Conservation (phyloP, 2,329 filamentous ascomycete species). For the Ascosphaera apis region DNA sequence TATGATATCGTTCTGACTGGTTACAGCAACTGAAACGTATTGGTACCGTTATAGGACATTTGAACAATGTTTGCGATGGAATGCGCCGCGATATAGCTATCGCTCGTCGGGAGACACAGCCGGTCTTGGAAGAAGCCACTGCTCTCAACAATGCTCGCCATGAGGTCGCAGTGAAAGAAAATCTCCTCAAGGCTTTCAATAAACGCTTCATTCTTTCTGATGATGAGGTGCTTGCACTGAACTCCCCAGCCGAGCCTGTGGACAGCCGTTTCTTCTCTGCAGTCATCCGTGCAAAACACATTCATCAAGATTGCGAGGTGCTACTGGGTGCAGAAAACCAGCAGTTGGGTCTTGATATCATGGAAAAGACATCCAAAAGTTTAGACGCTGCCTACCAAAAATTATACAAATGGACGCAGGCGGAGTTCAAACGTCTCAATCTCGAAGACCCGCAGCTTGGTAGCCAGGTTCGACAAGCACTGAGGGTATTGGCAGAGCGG, state of each 20-base stretch:
- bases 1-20: constrained; percentile 8
- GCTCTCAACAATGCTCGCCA: constrained; percentile 48
- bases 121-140: constrained; percentile 55
- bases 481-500: constrained; percentile 70
- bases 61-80: constrained; percentile 58
- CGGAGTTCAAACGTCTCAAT: constrained; percentile 77
- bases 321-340: constrained; percentile 80
- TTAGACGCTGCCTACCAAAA: constrained; percentile 86
- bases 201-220: constrained; percentile 68
- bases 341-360: constrained; percentile 64
- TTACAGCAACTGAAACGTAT: constrained; percentile 65
- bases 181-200: constrained; percentile 53
- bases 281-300: constrained; percentile 58
- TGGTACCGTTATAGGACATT: constrained; percentile 48
- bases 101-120: constrained; percentile 51
- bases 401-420: constrained; percentile 83
- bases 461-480: constrained; percentile 55
- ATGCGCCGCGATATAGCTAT: constrained; percentile 57
- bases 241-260: constrained; percentile 56
- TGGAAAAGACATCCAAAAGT: constrained; percentile 71
- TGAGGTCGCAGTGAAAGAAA: constrained; percentile 58
- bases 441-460: constrained; percentile 88
- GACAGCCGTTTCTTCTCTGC: constrained; percentile 65
- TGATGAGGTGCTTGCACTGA: constrained; percentile 53
- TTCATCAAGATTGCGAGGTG: constrained; percentile 71